Conservation (phyloP, 495 filamentous ascomycete species). For the Penicillium steckii region DNA sequence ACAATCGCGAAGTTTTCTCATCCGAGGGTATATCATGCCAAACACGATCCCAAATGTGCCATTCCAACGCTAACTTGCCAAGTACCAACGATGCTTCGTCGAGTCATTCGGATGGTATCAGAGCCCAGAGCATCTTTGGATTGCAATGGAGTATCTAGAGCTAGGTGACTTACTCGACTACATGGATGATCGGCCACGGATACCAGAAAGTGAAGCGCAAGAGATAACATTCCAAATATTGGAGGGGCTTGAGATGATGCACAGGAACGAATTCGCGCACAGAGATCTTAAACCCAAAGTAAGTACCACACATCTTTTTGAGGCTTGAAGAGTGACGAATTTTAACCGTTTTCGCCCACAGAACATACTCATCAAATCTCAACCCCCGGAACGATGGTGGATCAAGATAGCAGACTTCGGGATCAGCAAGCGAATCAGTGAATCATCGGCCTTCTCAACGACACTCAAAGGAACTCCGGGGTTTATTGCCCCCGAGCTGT, state of each 20-base stretch:
- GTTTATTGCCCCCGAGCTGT: conserved; percentile 19
- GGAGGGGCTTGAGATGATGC: conserved; percentile 46
- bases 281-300: conserved; percentile 52
- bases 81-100: conserved; percentile 63
- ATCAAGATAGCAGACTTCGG: conserved; percentile 35
- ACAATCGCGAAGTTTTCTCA: background rate
- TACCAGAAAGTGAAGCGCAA: conserved; percentile 38
- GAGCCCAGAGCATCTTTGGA: conserved; percentile 21
- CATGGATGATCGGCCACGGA: conserved; percentile 5
- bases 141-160: conserved; percentile 39
- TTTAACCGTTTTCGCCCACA: background rate
- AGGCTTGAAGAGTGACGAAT: background rate
- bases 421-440: conserved; percentile 25
- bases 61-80: conserved; percentile 50
- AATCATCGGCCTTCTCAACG: conserved; percentile 8
- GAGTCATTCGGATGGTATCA: conserved; percentile 39
- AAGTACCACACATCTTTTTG: background rate
- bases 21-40: background rate
- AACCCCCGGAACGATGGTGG: conserved; percentile 27
- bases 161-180: conserved; percentile 21
- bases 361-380: conserved; percentile 12
- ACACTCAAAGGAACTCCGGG: conserved; percentile 12
- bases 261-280: conserved; percentile 46
- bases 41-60: background rate
- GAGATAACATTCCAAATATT: conserved; percentile 41